A percentile compares a stretch with the other conserved stretches of the same genome.
These are phyloP conservation scores for Poronia punctata DNA, from an alignment of 495 filamentous ascomycete genomes.

Conservation along the genomic window DNA sequence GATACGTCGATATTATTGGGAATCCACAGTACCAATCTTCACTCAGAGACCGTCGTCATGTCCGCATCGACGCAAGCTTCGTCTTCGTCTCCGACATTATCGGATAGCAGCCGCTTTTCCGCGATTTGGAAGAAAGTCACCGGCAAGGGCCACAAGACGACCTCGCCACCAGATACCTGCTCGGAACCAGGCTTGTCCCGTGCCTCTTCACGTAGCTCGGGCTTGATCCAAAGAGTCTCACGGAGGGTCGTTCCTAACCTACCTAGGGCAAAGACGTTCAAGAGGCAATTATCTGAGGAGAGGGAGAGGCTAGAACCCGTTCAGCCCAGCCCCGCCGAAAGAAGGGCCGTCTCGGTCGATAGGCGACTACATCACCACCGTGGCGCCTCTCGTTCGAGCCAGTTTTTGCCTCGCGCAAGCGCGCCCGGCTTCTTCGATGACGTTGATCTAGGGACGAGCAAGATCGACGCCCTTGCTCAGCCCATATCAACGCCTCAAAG, in stretches of 20 bases:
- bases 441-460: constrained; percentile 7
- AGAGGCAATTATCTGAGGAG: constrained; percentile 72
- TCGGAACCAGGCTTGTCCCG: constrained; percentile 22
- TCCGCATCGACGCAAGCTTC: constrained; percentile 2
- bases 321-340: constrained; percentile 52
- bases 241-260: constrained; percentile 72
- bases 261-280: constrained; percentile 68
- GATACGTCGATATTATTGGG: constrained; percentile 1
- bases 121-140: constrained; percentile 27
- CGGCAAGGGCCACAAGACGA: constrained; percentile 19
- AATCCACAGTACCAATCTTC: constrained; percentile 2
- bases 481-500: constrained; percentile 21
- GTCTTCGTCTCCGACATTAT: constrained; percentile 10
- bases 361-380: constrained; percentile 42
- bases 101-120: constrained; percentile 20
- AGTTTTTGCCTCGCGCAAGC: constrained; percentile 31
- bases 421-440: constrained; percentile 35
- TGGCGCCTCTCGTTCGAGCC: constrained; percentile 24
- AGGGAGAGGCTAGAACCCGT: constrained; percentile 63
- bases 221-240: constrained; percentile 50
- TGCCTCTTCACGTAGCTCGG: constrained; percentile 27
- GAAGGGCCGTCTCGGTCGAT: constrained; percentile 69
- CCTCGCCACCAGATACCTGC: constrained; percentile 10
- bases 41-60: constrained; percentile 4
- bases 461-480: constrained; percentile 10